Percentiles rank a stretch among this genome's conserved stretches.
These are phyloP conservation scores for Echria macrotheca DNA, from an alignment of 495 filamentous ascomycete species.

Conservation along the genomic window DNA sequence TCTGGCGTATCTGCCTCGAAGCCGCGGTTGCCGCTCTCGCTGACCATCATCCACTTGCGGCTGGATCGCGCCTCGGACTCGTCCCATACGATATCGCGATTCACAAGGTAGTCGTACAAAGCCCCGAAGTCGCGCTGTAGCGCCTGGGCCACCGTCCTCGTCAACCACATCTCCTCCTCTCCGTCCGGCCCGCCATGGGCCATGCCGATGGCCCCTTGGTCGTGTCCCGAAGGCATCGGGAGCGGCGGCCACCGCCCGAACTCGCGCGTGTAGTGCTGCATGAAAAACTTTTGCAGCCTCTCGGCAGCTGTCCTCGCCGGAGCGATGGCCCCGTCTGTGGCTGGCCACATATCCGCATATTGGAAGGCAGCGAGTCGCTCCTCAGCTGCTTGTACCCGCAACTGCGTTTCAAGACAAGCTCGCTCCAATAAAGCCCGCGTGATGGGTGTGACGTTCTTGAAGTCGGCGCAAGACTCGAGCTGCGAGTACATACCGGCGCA, in stretches of 20 bases:
- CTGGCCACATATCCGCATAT: constrained; percentile 59
- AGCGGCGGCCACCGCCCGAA: constrained; percentile 55
- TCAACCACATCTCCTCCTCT: constrained; percentile 56
- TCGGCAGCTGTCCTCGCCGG: constrained; percentile 47
- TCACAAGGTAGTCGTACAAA: constrained; percentile 68
- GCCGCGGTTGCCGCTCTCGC: constrained; percentile 40
- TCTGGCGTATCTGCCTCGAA: constrained; percentile 58
- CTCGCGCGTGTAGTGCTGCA: constrained; percentile 46
- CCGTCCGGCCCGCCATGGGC: constrained; percentile 33
- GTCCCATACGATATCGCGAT: constrained; percentile 62
- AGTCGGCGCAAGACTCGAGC: constrained; percentile 52
- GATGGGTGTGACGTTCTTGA: constrained; percentile 51
- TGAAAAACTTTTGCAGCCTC: constrained; percentile 51
- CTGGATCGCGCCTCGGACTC: constrained; percentile 48
- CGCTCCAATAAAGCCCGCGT: constrained; percentile 60
- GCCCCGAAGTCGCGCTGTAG: constrained; percentile 64
- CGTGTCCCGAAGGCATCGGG: constrained; percentile 16
- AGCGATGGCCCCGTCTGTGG: constrained; percentile 22
- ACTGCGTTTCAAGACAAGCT: constrained; percentile 56
- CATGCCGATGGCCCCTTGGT: constrained; percentile 39
- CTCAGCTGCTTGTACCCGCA: constrained; percentile 57
- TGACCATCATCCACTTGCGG: constrained; percentile 59
- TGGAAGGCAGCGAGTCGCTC: constrained; percentile 53
- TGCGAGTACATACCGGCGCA: constrained; percentile 58
- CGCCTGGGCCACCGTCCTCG: constrained; percentile 47